phyloP scores from a whole-genome alignment of 2,329 filamentous ascomycete genomes.

The Gyromitra esculenta region DNA sequence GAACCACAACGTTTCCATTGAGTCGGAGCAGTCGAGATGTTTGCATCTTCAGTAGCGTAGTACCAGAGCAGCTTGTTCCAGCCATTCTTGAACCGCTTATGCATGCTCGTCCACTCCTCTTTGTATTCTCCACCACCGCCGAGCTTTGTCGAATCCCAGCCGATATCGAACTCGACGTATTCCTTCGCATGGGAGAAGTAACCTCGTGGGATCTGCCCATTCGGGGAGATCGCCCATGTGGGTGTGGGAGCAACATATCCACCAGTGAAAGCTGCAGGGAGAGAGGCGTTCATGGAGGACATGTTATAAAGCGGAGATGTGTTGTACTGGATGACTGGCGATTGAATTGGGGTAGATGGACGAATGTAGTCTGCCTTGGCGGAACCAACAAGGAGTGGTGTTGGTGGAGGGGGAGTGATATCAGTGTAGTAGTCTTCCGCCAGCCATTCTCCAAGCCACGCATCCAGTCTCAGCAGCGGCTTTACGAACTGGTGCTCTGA shows the following conservation, averaged over 20 bases:
- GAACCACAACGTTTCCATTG: constrained; percentile 44
- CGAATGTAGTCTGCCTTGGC: constrained; percentile 88
- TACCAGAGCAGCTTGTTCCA: constrained; percentile 82
- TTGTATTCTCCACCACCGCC: constrained; percentile 86
- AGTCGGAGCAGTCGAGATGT: constrained; percentile 46
- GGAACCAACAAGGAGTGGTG: constrained; percentile 83
- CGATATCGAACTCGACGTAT: constrained; percentile 87
- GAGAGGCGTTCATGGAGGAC: constrained; percentile 60
- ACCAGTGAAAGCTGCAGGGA: constrained; percentile 59
- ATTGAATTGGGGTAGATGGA: constrained; percentile 60
- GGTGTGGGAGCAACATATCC: constrained; percentile 81
- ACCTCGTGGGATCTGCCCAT: constrained; percentile 83
- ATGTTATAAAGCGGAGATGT: constrained; percentile 57
- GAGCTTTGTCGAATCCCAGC: constrained; percentile 97
- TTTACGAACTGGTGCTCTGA: constrained; percentile 63
- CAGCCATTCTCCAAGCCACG: constrained; percentile 95
- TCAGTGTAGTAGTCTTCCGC: constrained; percentile 91
- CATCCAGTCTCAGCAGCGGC: constrained; percentile 80
- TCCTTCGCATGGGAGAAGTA: constrained; percentile 92
- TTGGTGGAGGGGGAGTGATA: constrained; percentile 87
- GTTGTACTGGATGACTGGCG: constrained; percentile 56
- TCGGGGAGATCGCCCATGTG: constrained; percentile 81
- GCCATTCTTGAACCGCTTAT: constrained; percentile 84
- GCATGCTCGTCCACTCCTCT: constrained; percentile 97
- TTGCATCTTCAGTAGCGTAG: constrained; percentile 71